phyloP scores from a whole-genome alignment of 148 eudicot species.

The Rhododendron molle region DNA sequence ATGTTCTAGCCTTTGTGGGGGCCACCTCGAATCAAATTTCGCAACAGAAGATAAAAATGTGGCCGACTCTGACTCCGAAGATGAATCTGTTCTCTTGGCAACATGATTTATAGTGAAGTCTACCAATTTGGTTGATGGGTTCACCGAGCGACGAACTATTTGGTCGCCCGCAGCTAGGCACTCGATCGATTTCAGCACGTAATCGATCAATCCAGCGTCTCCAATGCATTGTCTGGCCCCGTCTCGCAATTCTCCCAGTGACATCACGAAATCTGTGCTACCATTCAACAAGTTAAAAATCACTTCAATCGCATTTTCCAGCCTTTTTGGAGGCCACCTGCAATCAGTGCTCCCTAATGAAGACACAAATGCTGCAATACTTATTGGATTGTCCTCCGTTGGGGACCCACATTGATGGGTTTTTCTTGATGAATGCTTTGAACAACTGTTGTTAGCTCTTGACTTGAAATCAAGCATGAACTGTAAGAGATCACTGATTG shows the following conservation, averaged over 20 bases:
- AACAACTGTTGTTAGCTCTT: neutral
- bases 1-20: conserved; percentile 12
- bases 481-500: conserved; percentile 27
- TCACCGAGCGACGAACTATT: conserved; percentile 18
- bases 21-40: conserved; percentile 17
- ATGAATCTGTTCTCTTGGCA: neutral
- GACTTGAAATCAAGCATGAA: conserved; percentile 20
- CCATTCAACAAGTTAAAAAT: conserved; percentile 21
- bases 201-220: conserved; percentile 38
- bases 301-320: conserved; percentile 19
- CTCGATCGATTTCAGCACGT: conserved; percentile 30
- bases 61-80: neutral
- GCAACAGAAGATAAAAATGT: neutral
- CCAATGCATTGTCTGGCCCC: conserved; percentile 29
- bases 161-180: conserved; percentile 14
- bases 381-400: conserved; percentile 7
- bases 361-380: conserved; percentile 16
- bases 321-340: conserved; percentile 29
- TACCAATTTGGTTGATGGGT: conserved; percentile 12
- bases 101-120: conserved; percentile 22
- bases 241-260: conserved; percentile 23
- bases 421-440: neutral
- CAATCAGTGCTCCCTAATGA: conserved; percentile 17
- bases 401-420: neutral
- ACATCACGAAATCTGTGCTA: conserved; percentile 17